Evolutionary conservation across 192 early-diverging fungal genomes (phyloP), one percentile per base, ranked within the genome.

Genomic region (Powellomyces hirtus): DNA sequence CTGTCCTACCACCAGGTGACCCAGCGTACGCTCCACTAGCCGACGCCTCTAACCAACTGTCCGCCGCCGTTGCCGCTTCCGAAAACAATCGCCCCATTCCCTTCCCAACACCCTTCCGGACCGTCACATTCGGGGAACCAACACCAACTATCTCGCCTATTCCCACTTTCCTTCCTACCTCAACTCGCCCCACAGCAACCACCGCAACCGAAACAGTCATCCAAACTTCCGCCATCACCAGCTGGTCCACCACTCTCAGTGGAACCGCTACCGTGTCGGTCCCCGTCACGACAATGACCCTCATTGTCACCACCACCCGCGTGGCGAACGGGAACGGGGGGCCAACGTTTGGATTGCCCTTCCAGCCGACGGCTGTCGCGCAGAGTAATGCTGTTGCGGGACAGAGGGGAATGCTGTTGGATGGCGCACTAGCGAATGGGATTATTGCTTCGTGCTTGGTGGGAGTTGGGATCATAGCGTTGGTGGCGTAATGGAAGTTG

Each of bases 91-190:
- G 46, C 10, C 55, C 67, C 13, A 20, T 50, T 22, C 38, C 57
- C 2, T n/a, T 50, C 14, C 67, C 67, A n/a, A 52, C 31, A 34
- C 53, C 64, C 33, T 46, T 66, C 22, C 20, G 13, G 22, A 67
- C 65, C 42, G 56, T 60, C 24, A 69, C 67, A 11, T 69, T 69
- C 60, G 67, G 37, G 13, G 10, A 38, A 26, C 53, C 33, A 38
- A 16, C 52, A 8, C 59, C 59, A n/a, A 38, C 59, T 10, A 52
- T 8, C 18, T 22, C 53, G 40, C 40, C 40, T 10, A n/a, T n/a
- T 13, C 40, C 40, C 10, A 13, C 40, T 10, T n/a, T n/a, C n/a
- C n/a, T n/a, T n/a, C n/a, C n/a, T n/a, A n/a, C n/a, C n/a, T n/a
- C n/a, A n/a, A n/a, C n/a, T n/a, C n/a, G n/a, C n/a, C n/a, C n/a